Evolutionary conservation across 371 early-diverging fungal genomes (phyloP), one percentile per base, ranked within the genome.

Genomic region (Syncephalastrum contaminatum): DNA sequence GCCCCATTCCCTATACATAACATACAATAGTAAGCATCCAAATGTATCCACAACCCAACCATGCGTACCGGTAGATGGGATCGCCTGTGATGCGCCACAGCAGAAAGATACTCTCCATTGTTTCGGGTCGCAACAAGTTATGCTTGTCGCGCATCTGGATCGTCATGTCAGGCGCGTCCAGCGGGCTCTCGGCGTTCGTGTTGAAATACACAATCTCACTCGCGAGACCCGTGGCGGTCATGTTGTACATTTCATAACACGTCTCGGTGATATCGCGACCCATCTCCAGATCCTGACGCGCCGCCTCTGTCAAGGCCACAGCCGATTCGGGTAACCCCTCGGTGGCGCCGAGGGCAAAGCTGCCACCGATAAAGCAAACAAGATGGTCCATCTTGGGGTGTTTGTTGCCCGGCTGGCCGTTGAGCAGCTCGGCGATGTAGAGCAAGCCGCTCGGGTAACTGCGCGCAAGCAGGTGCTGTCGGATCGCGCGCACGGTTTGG

Each of bases 341-440:
- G 6, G 87, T 91, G 19, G 88, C 91, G 50, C 75, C 89, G 4
- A 95, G 68, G 0, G 94, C 93, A 52, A 96, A 70, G 30, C 84
- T 85, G 3, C 94, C 96, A 12, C 92, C 93, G 30, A 91, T 73
- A 71, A 96, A 97, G 70, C 96, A 97, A 5, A 93, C 93, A 22
- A 95, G 82, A 67, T 96, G 97, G 56, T 95, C 95, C 94, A 96
- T 92, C 56, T 91, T 90, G 8, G 87, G 80, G 18, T 71, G 70
- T 3, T 82, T 25, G 8, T 60, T 54, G 12, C 56, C 16, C 12
- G 81, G 80, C 2, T 64, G 42, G 12, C 63, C 48, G n/a, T 70
- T 53, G 1, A 73, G 61, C 6, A 78, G 49, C 56, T 94, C 94
- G 13, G 91, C 92, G 22, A 94, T 76, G 59, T 82, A 92, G n/a